Evolutionary conservation across 1,139 yeast species (phyloP).

Genomic region (Magnusiomyces ingens): DNA sequence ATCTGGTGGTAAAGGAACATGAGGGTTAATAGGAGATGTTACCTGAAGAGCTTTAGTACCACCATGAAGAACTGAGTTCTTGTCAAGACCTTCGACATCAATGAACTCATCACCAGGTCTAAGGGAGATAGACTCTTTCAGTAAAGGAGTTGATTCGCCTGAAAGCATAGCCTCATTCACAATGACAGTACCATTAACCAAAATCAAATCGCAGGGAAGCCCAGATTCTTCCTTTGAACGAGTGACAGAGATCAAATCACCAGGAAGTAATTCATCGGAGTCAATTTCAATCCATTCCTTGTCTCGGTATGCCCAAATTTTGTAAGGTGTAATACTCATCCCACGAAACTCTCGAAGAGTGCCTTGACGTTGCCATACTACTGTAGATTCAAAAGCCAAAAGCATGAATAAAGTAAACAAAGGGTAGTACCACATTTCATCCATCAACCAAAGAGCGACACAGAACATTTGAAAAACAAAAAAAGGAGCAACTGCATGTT

Average conservation of each 20-base stretch:
- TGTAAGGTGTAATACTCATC: constrained; percentile 94
- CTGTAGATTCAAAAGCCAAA: constrained; percentile 87
- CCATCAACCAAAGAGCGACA: constrained; percentile 93
- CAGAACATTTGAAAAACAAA: constrained; percentile 95
- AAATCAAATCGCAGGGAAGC: constrained; percentile 88
- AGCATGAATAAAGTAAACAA: constrained; percentile 88
- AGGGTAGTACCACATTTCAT: constrained; percentile 95
- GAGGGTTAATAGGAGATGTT: constrained; percentile 53
- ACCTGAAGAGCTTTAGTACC: constrained; percentile 97
- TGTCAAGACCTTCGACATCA: constrained; percentile 77
- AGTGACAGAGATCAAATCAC: constrained; percentile 81
- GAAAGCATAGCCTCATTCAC: constrained; percentile 97
- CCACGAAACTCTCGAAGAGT: constrained; percentile 94
- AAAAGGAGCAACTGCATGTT: constrained; percentile 97
- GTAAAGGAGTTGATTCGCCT: constrained; percentile 95
- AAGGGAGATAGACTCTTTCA: constrained; percentile 82
- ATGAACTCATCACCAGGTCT: constrained; percentile 68
- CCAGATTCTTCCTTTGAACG: constrained; percentile 91
- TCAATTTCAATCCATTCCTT: constrained; percentile 61
- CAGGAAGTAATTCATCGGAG: constrained; percentile 79
- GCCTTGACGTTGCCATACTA: constrained; percentile 85
- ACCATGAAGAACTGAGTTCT: constrained; percentile 85
- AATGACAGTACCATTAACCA: constrained; percentile 83
- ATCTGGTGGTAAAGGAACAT: constrained; percentile 59
- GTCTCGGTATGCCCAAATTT: constrained; percentile 65